Evolutionary conservation across 2,329 filamentous ascomycete species (phyloP), one percentile per base, ranked within the genome.

Genomic region (Ceratocystis eucalypticola): DNA sequence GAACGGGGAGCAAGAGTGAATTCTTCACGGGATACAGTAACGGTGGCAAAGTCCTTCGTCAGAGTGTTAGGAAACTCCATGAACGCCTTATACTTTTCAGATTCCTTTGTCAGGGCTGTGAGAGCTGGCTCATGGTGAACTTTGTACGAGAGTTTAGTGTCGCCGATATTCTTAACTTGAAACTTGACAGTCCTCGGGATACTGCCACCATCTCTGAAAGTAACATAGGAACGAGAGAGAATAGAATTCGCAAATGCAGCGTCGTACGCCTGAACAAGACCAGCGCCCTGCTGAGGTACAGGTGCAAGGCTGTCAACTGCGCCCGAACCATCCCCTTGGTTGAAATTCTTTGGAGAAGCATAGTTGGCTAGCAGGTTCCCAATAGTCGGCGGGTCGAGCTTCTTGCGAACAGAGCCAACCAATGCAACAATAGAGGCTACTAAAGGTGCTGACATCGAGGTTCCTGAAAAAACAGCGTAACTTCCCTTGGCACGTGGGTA

Each of bases 141-240:
- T 6, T 76, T 75, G 73, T 84, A 85, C 5, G 79, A 80, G 62
- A 84, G 72, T 0, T 76, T 72, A 28, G 76, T 74, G 17, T 73
- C 73, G 59, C 80, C 81, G 4, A 76, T 76, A 75, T 87, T 88
- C 70, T 74, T 77, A 69, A 88, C 77, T 48, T 76, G 79, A 71
- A 87, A 84, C 69, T 79, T 78, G 55, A 79, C 74, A 1, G 74
- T 75, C 10, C 76, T 73, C 59, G 73, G 72, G 69, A 84, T 80
- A 75, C 86, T 72, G 69, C 82, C 81, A 0, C 83, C 84, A 72
- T 88, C 84, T 71, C 87, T 87, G 74, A 87, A 86, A 2, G 82
- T 79, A 15, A 88, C 74, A 72, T 80, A 82, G n/a, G 81, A 81
- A 8, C 77, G 79, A 70, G 79, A 80, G 22, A 87, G 74, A 12